A percentile compares a stretch with the other conserved stretches of the same genome.
These are phyloP conservation scores for Piromyces finnis DNA, from an alignment of 192 early-diverging fungal genomes.

Conservation along the genomic window DNA sequence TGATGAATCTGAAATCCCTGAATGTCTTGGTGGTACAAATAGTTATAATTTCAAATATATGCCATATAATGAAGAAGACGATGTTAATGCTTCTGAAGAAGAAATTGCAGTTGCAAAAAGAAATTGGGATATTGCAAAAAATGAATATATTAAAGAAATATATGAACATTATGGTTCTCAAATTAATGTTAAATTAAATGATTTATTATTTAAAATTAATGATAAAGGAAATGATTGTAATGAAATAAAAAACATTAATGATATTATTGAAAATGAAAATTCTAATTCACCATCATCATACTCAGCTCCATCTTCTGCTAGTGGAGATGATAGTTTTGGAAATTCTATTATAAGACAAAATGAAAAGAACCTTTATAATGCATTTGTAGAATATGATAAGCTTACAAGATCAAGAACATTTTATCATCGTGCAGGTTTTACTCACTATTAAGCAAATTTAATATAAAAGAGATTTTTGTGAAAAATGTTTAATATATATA, in stretches of 20 bases:
- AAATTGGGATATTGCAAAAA: neutral
- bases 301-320: neutral
- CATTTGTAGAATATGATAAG: neutral
- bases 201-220: neutral
- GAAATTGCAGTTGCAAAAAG: neutral
- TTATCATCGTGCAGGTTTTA: constrained; percentile 25
- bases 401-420: constrained; percentile 13
- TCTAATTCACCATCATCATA: neutral
- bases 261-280: neutral
- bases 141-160: neutral
- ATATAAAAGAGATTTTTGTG: no score
- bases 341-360: neutral
- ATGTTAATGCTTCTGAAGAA: constrained; percentile 1
- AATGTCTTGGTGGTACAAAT: constrained; percentile 36
- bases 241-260: neutral
- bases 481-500: no score
- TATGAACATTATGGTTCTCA: neutral
- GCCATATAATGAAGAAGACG: constrained; percentile 18
- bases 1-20: constrained; percentile 34
- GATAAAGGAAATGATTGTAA: neutral
- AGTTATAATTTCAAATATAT: constrained; percentile 30
- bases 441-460: neutral
- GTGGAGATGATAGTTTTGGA: neutral
- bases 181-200: neutral
- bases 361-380: neutral